These are phyloP conservation scores for Umbilicus rupestris DNA, from an alignment of 164 flowering plant species.

Conservation along the genomic window DNA sequence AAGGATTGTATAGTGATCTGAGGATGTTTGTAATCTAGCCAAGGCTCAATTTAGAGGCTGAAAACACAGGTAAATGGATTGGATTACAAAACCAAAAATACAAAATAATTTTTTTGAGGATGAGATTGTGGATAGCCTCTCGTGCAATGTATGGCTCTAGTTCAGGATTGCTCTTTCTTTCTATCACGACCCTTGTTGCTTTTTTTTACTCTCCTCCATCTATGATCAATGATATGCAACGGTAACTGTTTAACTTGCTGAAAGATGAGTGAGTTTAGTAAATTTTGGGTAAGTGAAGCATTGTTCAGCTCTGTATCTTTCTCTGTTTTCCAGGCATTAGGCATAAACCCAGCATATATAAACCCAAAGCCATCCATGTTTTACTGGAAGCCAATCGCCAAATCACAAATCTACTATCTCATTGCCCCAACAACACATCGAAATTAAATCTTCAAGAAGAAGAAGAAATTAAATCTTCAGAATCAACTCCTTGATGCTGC, in stretches of 20 bases:
- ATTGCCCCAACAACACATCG: no score
- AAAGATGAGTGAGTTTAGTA: no score
- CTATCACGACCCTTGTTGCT: background rate
- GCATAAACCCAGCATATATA: no score
- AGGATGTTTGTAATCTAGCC: background rate
- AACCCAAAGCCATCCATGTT: no score
- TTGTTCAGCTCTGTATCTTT: no score
- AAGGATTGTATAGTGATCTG: background rate
- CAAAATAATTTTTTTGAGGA: conserved; percentile 19
- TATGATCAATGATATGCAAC: background rate
- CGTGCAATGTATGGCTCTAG: conserved; percentile 38
- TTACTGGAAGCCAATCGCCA: no score
- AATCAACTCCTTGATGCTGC: no score
- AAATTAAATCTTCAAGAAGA: no score
- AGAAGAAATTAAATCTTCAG: no score
- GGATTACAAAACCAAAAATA: background rate
- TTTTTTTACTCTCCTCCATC: background rate
- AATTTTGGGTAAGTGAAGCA: no score
- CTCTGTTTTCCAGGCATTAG: no score
- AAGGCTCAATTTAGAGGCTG: conserved; percentile 10
- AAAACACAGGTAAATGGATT: conserved; percentile 1
- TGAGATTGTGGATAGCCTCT: conserved; percentile 41
- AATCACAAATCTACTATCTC: no score
- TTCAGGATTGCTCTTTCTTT: conserved; percentile 10
- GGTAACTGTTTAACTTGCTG: conserved; percentile 8